Evolutionary conservation across 352 stramenopile genomes (phyloP), one percentile per base, ranked within the genome.

Genomic region (Phytophthora pisi): DNA sequence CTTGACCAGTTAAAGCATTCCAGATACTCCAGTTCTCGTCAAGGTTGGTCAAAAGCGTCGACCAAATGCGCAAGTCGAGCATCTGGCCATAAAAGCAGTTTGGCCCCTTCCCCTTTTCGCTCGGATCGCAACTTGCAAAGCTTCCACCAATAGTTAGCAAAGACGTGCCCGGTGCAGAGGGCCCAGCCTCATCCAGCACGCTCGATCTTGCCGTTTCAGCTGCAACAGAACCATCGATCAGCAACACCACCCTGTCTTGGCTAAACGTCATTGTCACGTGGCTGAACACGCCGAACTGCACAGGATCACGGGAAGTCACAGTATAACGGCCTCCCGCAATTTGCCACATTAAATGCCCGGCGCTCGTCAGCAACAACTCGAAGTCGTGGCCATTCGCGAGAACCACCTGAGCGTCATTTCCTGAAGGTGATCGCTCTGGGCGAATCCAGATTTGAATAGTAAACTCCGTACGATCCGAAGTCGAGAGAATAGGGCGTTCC

Each of bases 41-140:
- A 40, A 77, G 24, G 5, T 75, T 75, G n/a, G 64, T 59, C 16
- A 75, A 26, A 0, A 79, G 38, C 16, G 60, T 74, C 18, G 78
- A 81, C 85, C 85, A 96, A 63, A 95, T 71, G 9, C 86, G 78
- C 9, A 96, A 20, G 59, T 95, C 86, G 38, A 91, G 53, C 15
- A 96, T 77, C 51, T 77, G 63, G 5, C 88, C 88, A 45, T 79
- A 75, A 28, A 95, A 95, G 53, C 80, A 83, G 30, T 68, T 59
- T 50, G 67, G 59, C 8, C 57, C 51, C 40, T 76, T 61, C 18
- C 42, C 57, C 36, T 66, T 71, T 34, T 74, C 60, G 7, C 64
- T 61, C 9, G 62, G 15, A 47, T 64, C 64, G 43, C 75, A 79
- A 26, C 64, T 77, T 68, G 75, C 70, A 34, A 88, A 65, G 38